A percentile compares a stretch with the other conserved stretches of the same genome.
phyloP scores from a whole-genome alignment of 2,329 filamentous ascomycete genomes.

The Iodosphaeria phyllophila region DNA sequence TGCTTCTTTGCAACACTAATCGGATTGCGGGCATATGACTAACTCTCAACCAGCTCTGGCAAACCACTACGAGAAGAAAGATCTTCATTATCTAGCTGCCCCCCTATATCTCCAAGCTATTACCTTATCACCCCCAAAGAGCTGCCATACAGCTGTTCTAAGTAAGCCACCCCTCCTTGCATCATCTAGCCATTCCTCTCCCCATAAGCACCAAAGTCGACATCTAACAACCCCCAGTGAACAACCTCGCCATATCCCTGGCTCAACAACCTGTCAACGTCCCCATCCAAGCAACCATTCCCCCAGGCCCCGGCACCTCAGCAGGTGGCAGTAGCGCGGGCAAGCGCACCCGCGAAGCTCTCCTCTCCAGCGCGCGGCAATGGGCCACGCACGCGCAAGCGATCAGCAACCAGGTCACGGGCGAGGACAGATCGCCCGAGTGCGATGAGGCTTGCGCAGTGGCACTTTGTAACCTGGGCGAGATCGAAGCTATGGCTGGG shows the following conservation, averaged over 20 bases:
- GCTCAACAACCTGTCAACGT: conserved; percentile 40
- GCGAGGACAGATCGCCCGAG: conserved; percentile 51
- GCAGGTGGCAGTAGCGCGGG: conserved; percentile 12
- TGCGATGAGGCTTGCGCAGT: conserved; percentile 73
- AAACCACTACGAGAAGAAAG: conserved; percentile 53
- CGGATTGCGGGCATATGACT: conserved; percentile 7
- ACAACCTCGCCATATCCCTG: conserved; percentile 59
- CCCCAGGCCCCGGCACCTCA: conserved; percentile 13
- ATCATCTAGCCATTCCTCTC: background rate
- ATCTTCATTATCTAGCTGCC: conserved; percentile 63
- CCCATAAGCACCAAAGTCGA: background rate
- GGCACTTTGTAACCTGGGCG: conserved; percentile 71
- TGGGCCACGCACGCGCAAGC: conserved; percentile 67
- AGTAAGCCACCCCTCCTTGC: conserved; percentile 27
- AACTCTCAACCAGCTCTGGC: conserved; percentile 39
- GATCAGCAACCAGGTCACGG: conserved; percentile 44
- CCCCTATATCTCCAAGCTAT: conserved; percentile 78
- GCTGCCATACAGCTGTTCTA: conserved; percentile 64
- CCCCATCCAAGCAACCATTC: conserved; percentile 13
- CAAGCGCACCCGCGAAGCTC: conserved; percentile 36
- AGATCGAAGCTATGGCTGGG: conserved; percentile 61
- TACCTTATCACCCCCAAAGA: conserved; percentile 38
- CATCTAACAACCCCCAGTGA: conserved; percentile 32
- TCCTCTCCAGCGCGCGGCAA: conserved; percentile 49
- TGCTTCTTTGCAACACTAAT: conserved; percentile 1